Conservation (phyloP, 176 grass and related monocot genomes). For the Puya raimondii region DNA sequence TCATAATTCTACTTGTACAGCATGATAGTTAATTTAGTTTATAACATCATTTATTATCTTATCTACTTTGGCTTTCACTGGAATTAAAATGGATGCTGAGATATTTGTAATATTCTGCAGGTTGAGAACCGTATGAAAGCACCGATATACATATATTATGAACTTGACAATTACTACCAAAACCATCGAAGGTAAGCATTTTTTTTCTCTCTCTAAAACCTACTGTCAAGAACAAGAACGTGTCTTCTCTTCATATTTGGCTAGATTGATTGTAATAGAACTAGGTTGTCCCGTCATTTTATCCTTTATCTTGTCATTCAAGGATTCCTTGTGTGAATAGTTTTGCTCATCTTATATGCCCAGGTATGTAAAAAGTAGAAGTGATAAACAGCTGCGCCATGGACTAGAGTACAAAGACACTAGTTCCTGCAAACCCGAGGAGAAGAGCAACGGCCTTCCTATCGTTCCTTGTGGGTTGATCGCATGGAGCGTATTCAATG, state of each 20-base stretch:
- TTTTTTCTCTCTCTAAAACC: constrained; percentile 1
- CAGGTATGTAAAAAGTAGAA: constrained; percentile 87
- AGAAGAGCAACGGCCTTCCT: constrained; percentile 42
- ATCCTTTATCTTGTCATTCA: not conserved
- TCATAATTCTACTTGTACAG: no score
- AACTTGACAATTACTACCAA: constrained; percentile 92
- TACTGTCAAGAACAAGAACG: not conserved
- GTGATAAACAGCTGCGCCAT: constrained; percentile 60
- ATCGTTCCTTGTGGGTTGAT: constrained; percentile 94
- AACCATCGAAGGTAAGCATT: constrained; percentile 75
- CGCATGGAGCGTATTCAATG: constrained; percentile 96
- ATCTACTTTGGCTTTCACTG: not conserved
- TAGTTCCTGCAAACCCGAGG: constrained; percentile 46
- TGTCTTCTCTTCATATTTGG: not conserved
- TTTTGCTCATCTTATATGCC: constrained; percentile 17
- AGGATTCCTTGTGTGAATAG: not conserved
- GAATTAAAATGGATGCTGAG: not conserved
- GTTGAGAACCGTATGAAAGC: constrained; percentile 67
- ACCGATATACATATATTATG: constrained; percentile 90
- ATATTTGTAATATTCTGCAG: constrained; percentile 31
- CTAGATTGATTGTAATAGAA: not conserved
- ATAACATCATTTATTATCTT: not conserved
- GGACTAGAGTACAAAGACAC: constrained; percentile 44
- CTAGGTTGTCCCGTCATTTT: not conserved
- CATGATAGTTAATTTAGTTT: no score